phyloP scores from a whole-genome alignment of 352 stramenopile genomes.

The Phytophthora kernoviae region DNA sequence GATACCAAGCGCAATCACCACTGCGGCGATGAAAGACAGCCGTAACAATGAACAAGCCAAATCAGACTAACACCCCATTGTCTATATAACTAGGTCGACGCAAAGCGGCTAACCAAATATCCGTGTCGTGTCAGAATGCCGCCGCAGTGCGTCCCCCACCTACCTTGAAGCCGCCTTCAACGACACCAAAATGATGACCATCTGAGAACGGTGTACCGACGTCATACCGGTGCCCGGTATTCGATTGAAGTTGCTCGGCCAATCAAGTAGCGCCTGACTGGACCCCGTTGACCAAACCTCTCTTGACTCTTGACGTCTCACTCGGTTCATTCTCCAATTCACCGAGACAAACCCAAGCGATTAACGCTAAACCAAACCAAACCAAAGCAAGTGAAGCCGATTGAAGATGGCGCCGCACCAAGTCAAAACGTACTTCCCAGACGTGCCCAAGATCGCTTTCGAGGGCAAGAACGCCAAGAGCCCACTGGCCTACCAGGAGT shows the following conservation, averaged over 20 bases:
- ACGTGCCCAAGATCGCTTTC: slow-evolving; percentile 65
- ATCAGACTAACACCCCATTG: background rate
- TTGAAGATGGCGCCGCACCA: slow-evolving; percentile 35
- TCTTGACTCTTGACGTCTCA: background rate
- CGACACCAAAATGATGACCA: slow-evolving; percentile 21
- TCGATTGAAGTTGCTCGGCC: slow-evolving; percentile 23
- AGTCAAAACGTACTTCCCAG: slow-evolving; percentile 58
- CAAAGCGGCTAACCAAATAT: too few species aligned
- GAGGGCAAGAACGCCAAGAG: slow-evolving; percentile 51
- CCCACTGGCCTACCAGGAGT: slow-evolving; percentile 74
- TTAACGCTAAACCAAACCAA: slow-evolving; percentile 1
- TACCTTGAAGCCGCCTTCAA: slow-evolving; percentile 25
- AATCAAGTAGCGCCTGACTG: slow-evolving; percentile 2
- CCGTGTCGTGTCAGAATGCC: background rate
- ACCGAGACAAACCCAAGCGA: slow-evolving; percentile 13
- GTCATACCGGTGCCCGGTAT: background rate
- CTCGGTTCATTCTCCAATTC: slow-evolving; percentile 25
- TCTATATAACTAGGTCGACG: background rate
- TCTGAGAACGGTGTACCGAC: slow-evolving; percentile 11
- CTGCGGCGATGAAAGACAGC: slow-evolving; percentile 1
- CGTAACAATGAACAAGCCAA: too few species aligned
- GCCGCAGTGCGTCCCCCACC: background rate
- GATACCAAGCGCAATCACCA: background rate
- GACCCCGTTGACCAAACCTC: background rate
- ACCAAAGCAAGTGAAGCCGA: too few species aligned